Conservation (phyloP, 495 filamentous ascomycete genomes). For the Aspergillus ellipticus region DNA sequence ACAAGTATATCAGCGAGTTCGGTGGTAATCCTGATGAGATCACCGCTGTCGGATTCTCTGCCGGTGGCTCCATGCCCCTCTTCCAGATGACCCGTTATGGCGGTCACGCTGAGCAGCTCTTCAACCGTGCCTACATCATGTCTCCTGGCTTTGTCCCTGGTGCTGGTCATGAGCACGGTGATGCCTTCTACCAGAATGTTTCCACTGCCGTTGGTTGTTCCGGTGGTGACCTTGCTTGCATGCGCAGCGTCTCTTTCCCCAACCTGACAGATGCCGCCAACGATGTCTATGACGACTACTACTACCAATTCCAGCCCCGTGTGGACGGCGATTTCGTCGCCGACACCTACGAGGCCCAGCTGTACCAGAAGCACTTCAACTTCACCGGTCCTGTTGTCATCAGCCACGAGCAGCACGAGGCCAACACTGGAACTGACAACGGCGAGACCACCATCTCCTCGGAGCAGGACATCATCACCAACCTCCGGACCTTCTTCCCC, state of each 20-base stretch:
- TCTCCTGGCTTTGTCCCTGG: conserved; percentile 34
- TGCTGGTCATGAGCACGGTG: conserved; percentile 28
- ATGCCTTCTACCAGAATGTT: conserved; percentile 32
- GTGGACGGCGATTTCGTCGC: conserved; percentile 35
- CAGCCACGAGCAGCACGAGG: conserved; percentile 20
- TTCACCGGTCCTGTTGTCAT: conserved; percentile 32
- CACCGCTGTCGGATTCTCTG: conserved; percentile 41
- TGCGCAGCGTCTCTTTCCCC: conserved; percentile 26
- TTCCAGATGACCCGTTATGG: conserved; percentile 36
- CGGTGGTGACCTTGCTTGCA: conserved; percentile 26
- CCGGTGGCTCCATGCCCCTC: conserved; percentile 39
- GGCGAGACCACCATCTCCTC: neutral
- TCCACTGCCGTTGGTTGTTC: conserved; percentile 28
- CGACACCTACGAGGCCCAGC: conserved; percentile 34
- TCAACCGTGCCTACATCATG: conserved; percentile 32
- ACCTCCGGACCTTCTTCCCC: neutral
- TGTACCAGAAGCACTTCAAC: conserved; percentile 38
- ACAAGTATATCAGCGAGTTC: conserved; percentile 38
- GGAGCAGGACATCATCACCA: neutral
- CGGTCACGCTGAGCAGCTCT: conserved; percentile 31
- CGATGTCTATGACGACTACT: conserved; percentile 20
- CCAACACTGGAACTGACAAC: neutral
- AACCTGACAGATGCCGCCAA: conserved; percentile 23
- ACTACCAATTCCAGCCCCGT: conserved; percentile 36
- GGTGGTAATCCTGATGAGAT: conserved; percentile 43